phyloP scores from a whole-genome alignment of 2,329 filamentous ascomycete genomes.

The Xylaria sp. region DNA sequence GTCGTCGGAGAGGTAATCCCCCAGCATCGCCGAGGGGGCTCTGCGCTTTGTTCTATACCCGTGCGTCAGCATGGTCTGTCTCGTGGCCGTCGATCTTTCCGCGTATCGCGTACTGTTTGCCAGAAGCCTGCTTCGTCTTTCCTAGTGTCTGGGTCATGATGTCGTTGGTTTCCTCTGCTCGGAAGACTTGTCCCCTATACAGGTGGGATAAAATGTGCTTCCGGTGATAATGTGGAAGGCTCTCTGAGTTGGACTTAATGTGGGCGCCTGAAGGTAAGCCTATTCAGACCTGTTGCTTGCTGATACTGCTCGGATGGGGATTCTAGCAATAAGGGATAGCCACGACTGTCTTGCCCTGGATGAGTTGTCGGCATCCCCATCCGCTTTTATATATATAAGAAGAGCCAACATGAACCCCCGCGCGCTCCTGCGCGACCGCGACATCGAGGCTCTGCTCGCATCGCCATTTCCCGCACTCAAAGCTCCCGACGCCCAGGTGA shows the following conservation, averaged over 20 bases:
- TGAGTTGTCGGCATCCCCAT: not conserved
- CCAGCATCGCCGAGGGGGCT: slow-evolving; percentile 26
- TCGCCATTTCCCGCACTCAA: slow-evolving; percentile 6
- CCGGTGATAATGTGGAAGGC: too few relatives aligned
- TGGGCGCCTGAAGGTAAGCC: not conserved
- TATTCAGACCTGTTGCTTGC: not conserved
- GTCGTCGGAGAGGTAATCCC: slow-evolving; percentile 23
- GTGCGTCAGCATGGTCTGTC: slow-evolving; percentile 5
- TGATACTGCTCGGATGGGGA: not conserved
- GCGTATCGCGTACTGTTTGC: slow-evolving; percentile 12
- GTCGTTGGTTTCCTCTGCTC: not conserved
- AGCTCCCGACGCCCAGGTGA: not conserved
- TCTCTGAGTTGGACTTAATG: not conserved
- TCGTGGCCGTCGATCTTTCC: not conserved
- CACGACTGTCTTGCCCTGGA: too few relatives aligned
- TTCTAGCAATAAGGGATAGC: too few relatives aligned
- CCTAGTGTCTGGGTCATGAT: slow-evolving; percentile 16
- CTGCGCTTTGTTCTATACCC: slow-evolving; percentile 1
- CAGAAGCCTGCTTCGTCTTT: slow-evolving; percentile 9
- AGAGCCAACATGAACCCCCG: not conserved
- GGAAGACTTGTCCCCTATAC: not conserved
- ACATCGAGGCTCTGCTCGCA: slow-evolving; percentile 4
- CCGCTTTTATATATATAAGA: slow-evolving; percentile 15
- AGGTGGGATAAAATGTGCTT: too few relatives aligned
- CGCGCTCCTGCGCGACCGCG: slow-evolving; percentile 15